A percentile compares a stretch with the other conserved stretches of the same genome.
phyloP scores from a whole-genome alignment of 805 yeast genomes.

The Hanseniaspora mollemarum region DNA sequence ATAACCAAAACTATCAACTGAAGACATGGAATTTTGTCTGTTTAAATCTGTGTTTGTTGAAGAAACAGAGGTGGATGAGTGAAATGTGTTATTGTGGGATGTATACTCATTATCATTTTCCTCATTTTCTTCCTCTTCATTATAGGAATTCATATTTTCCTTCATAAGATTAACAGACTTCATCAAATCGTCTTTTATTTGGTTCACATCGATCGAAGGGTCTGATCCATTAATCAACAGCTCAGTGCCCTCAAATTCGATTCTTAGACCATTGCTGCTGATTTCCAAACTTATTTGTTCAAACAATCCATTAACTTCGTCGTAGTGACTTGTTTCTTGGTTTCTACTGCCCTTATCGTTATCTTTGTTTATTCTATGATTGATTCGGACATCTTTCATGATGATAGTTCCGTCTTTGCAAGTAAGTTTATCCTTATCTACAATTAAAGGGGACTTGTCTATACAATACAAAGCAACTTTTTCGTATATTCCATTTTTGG shows the following conservation, averaged over 20 bases:
- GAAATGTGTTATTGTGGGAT: background rate
- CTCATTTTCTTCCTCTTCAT: background rate
- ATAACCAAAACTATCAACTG: slow-evolving; percentile 37
- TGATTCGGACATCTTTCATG: slow-evolving; percentile 5
- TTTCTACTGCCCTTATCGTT: background rate
- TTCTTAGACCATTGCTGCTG: slow-evolving; percentile 3
- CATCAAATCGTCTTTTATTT: slow-evolving; percentile 7
- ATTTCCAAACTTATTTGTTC: slow-evolving; percentile 3
- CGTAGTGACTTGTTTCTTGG: background rate
- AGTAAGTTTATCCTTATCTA: slow-evolving; percentile 7
- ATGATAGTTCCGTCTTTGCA: slow-evolving; percentile 9
- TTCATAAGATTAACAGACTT: slow-evolving; percentile 3
- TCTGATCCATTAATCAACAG: background rate
- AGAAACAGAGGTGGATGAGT: background rate
- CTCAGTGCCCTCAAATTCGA: background rate
- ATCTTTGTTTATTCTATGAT: background rate
- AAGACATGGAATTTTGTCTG: background rate
- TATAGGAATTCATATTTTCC: background rate
- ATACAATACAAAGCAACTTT: slow-evolving; percentile 11
- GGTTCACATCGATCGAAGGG: background rate
- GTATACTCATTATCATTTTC: background rate
- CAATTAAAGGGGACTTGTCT: slow-evolving; percentile 12
- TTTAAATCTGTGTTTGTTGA: background rate
- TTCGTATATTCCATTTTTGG: slow-evolving; percentile 11
- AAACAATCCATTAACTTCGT: background rate